Conservation (phyloP, 2,329 filamentous ascomycete species). For the Hirsutella minnesotensis region DNA sequence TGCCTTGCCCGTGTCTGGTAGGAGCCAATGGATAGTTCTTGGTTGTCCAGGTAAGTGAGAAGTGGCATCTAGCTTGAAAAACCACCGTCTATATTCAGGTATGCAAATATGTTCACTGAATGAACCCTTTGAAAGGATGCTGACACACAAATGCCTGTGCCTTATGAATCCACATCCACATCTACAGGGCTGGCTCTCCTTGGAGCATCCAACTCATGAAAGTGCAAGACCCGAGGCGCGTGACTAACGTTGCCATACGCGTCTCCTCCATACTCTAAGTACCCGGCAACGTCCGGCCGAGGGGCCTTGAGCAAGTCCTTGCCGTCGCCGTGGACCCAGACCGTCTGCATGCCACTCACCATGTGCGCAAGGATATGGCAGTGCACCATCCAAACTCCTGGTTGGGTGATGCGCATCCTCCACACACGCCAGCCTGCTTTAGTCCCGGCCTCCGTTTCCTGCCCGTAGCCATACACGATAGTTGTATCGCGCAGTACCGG, state of each 20-base stretch:
- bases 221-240: background rate
- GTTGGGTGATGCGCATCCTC: constrained; percentile 31
- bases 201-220: background rate
- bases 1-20: no score
- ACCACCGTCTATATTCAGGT: no score
- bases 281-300: constrained; percentile 14
- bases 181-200: no score
- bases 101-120: no score
- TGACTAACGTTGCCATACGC: constrained; percentile 28
- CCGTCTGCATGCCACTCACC: constrained; percentile 28
- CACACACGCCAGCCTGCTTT: constrained; percentile 48
- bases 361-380: constrained; percentile 48
- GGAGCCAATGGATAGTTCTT: no score
- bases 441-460: constrained; percentile 11
- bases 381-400: constrained; percentile 50
- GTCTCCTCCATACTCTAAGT: constrained; percentile 30
- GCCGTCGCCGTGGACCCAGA: background rate
- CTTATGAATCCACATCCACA: no score
- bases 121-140: no score
- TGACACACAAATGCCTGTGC: no score
- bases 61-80: no score
- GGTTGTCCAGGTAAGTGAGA: no score
- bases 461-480: background rate
- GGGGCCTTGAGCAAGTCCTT: background rate
- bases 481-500: constrained; percentile 34